A percentile compares a stretch with the other conserved stretches of the same genome.
Conservation (phyloP, 768 basidiomycete species). For the Phaeotremella skinneri region DNA sequence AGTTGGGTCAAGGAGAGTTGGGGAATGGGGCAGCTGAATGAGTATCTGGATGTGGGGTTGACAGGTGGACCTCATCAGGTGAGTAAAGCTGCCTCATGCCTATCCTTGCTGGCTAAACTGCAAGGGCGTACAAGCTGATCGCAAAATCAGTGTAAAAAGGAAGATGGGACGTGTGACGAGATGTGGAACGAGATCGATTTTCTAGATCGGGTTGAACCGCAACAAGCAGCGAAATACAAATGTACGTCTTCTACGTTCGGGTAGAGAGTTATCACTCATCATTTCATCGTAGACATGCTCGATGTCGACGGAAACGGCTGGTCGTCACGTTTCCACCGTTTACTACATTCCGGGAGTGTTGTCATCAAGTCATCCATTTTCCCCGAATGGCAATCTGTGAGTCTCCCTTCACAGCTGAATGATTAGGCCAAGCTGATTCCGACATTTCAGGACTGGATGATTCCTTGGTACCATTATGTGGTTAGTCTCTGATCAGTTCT, state of each 20-base stretch:
- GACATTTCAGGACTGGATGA: conserved; percentile 47
- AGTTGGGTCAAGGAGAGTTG: conserved; percentile 43
- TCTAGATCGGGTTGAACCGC: conserved; percentile 38
- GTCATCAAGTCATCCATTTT: conserved; percentile 51
- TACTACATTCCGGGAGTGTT: conserved; percentile 47
- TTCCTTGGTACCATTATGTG: conserved; percentile 52
- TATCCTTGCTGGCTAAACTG: not conserved
- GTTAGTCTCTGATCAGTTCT: too few relatives aligned
- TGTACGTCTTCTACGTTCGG: conserved; percentile 29
- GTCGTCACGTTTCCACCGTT: conserved; percentile 49
- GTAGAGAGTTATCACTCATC: too few relatives aligned
- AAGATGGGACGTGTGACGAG: conserved; percentile 50
- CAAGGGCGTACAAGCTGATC: not conserved
- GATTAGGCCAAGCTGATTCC: not conserved
- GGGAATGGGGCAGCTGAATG: conserved; percentile 34
- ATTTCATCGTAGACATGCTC: conserved; percentile 35
- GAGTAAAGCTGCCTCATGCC: conserved; percentile 10
- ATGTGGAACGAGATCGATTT: conserved; percentile 46
- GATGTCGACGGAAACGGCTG: conserved; percentile 52
- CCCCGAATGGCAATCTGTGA: conserved; percentile 49
- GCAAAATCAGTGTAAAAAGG: conserved; percentile 47
- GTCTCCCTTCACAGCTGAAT: conserved; percentile 1
- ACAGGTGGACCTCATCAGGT: conserved; percentile 46
- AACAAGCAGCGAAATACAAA: conserved; percentile 46
- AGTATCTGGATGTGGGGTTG: conserved; percentile 49